Conservation (phyloP, 108 stramenopile genomes). For the Tribonema minus region DNA sequence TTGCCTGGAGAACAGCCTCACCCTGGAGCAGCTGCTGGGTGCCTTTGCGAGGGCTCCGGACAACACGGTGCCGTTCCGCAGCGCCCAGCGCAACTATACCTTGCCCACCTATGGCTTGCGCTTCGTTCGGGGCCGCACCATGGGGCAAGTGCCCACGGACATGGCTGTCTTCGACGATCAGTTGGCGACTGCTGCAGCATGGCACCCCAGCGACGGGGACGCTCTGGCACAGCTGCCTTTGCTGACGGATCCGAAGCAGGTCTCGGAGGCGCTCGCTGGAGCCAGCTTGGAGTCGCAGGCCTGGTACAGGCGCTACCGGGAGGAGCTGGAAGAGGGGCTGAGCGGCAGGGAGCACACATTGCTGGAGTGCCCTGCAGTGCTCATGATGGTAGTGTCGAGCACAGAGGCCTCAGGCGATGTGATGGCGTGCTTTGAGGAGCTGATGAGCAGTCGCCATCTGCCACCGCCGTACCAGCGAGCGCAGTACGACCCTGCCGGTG, state of each 20-base stretch:
- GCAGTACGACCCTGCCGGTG: conserved; percentile 34
- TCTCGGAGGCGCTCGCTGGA: too few relatives aligned
- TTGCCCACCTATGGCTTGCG: conserved; percentile 7
- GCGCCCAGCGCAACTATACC: not conserved
- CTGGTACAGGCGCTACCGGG: conserved; percentile 38
- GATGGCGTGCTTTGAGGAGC: conserved; percentile 38
- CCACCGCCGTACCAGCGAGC: conserved; percentile 39
- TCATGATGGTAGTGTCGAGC: conserved; percentile 41
- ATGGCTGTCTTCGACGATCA: too few relatives aligned
- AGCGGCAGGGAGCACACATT: conserved; percentile 41
- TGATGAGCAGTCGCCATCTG: conserved; percentile 16
- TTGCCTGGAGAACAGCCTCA: conserved; percentile 27
- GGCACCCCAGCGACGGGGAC: too few relatives aligned
- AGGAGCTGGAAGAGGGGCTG: conserved; percentile 1
- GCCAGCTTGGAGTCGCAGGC: not conserved
- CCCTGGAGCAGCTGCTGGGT: conserved; percentile 34
- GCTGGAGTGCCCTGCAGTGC: conserved; percentile 36
- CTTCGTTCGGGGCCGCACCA: conserved; percentile 22
- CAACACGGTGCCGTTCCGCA: conserved; percentile 26
- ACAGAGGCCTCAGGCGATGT: conserved; percentile 30
- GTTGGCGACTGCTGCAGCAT: too few relatives aligned
- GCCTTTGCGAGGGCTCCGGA: conserved; percentile 15
- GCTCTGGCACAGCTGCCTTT: too few relatives aligned
- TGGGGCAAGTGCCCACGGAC: conserved; percentile 4
- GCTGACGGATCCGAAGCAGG: too few relatives aligned